Evolutionary conservation across 2,329 filamentous ascomycete species (phyloP), one percentile per base, ranked within the genome.

Genomic region (Zasmidium cellare): DNA sequence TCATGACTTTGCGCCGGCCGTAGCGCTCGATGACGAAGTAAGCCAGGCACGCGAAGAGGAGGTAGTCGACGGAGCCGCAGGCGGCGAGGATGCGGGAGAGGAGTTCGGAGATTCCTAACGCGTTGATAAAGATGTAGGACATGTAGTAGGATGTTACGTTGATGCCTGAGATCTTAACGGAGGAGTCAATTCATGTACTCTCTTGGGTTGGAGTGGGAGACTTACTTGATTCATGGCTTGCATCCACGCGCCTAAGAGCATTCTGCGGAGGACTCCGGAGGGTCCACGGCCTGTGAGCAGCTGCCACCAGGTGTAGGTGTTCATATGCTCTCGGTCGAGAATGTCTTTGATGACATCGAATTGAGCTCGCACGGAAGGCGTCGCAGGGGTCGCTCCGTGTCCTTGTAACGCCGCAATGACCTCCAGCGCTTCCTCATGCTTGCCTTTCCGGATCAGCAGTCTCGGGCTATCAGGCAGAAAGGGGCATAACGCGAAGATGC

Each of bases 391-490:
- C 23, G 76, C 72, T 1, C 74, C 72, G 25, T 79, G 73, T 51
- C 81, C 80, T 59, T 77, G 70, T 7, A 82, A 68, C 18, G 77
- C 77, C 1, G 68, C 71, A 46, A 81, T 66, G 6, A 81, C 78
- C 22, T 76, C 71, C 16, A 72, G 66, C 0, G 79, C 79, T 64
- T 82, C 79, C 35, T 83, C 77, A 63, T 82, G 78, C 22, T 76
- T 76, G 45, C 81, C 82, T 65, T 82, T 82, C 46, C 83, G 70
- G 31, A 84, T 79, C 16, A 85, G 74, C 76, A 68, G 54, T 59
- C 73, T 61, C 44, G 72, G 67, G 19, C 67, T 72, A 25, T 75
- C 72, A 0, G 75, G 75, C 16, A 76, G 69, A 66, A 75, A 76
- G 53, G 68, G 66, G 22, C 67, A 69, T 19, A 65, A 63, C 5